These are phyloP conservation scores for Gossypium trilobum DNA, from an alignment of 441 rosid genomes.

Conservation along the genomic window DNA sequence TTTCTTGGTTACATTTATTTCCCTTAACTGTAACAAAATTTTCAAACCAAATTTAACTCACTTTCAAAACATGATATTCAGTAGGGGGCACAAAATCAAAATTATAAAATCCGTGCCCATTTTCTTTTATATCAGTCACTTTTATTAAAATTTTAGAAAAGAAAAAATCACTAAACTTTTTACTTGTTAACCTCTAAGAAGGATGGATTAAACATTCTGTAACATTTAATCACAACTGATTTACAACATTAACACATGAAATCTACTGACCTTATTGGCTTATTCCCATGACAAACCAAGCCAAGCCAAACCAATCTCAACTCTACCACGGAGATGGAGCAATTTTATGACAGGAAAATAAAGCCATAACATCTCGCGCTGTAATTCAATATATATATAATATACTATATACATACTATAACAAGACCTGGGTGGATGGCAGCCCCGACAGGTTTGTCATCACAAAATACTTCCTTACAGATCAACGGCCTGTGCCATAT, in stretches of 20 bases:
- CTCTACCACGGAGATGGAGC: not conserved
- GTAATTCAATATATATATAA: not conserved
- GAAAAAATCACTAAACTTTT: too few relatives aligned
- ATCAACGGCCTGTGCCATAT: slow-evolving; percentile 31
- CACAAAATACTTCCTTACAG: slow-evolving; percentile 13
- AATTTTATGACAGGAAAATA: not conserved
- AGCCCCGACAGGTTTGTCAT: not conserved
- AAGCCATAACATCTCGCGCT: not conserved
- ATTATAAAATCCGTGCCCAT: too few relatives aligned
- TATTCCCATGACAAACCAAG: slow-evolving; percentile 1
- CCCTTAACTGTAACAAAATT: not conserved
- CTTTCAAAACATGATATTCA: too few relatives aligned
- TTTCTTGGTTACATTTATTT: not conserved
- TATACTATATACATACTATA: not conserved
- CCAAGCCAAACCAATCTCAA: slow-evolving; percentile 10
- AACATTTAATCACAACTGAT: not conserved
- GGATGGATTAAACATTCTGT: not conserved
- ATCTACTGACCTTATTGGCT: not conserved
- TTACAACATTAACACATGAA: slow-evolving; percentile 8
- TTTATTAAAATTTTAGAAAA: too few relatives aligned
- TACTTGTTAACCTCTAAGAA: too few relatives aligned
- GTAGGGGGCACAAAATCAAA: too few relatives aligned
- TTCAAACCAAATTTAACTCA: too few relatives aligned
- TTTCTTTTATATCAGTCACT: too few relatives aligned
- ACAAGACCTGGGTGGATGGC: not conserved